Evolutionary conservation across 345 rosid genomes (phyloP).

Genomic region (Linum usitatissimum): DNA sequence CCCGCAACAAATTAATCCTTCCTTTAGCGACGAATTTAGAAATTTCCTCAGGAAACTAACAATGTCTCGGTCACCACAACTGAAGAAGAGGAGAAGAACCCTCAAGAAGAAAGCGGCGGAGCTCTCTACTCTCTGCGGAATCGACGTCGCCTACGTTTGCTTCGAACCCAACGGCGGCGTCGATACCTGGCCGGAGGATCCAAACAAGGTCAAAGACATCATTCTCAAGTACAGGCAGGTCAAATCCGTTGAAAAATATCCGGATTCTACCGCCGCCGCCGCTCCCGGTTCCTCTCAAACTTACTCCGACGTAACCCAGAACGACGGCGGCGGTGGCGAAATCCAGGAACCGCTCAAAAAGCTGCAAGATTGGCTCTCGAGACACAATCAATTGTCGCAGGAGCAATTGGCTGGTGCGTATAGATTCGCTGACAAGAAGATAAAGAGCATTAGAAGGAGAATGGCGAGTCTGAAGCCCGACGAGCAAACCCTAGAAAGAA

Average conservation of each 20-base stretch:
- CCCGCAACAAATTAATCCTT: too few relatives aligned
- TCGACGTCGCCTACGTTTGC: not conserved
- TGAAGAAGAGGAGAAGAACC: not conserved
- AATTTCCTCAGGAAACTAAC: not conserved
- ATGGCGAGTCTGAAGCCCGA: not conserved
- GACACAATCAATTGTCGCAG: not conserved
- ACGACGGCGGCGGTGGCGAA: not conserved
- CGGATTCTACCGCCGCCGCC: too few relatives aligned
- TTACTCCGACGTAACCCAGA: not conserved
- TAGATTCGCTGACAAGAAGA: not conserved
- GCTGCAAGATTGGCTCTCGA: not conserved
- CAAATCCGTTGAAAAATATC: not conserved
- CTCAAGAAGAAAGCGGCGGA: not conserved
- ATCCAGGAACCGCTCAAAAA: not conserved
- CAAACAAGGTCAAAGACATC: not conserved
- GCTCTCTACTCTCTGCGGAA: not conserved
- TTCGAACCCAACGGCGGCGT: not conserved
- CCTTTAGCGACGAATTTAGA: too few relatives aligned
- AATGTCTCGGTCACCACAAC: not conserved
- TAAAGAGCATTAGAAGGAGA: not conserved
- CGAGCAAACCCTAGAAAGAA: not conserved
- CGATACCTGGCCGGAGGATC: not conserved
- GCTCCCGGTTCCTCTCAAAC: not conserved
- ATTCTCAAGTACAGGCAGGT: not conserved
- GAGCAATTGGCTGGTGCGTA: not conserved